Evolutionary conservation across 768 basidiomycete genomes (phyloP).

Genomic region (Pleurotus platypus): DNA sequence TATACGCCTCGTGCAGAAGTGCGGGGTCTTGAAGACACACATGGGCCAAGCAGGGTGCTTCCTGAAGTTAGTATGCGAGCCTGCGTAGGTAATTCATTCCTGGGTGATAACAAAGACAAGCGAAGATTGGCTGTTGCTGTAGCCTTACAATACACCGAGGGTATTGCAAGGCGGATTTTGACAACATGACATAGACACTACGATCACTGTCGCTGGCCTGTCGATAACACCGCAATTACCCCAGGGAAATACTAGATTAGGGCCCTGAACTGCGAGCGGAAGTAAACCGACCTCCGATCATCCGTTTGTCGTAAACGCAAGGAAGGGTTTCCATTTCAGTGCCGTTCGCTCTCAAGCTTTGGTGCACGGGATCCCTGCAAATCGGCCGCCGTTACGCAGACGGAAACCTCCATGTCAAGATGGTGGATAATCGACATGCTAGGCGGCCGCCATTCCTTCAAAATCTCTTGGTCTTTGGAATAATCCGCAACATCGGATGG

Average conservation of each 20-base stretch:
- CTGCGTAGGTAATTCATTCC: neutral
- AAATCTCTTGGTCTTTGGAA: too few relatives aligned
- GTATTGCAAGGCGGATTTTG: neutral
- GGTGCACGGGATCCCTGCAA: too few relatives aligned
- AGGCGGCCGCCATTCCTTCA: too few relatives aligned
- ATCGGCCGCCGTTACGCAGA: too few relatives aligned
- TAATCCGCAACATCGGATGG: too few relatives aligned
- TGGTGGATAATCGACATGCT: too few relatives aligned
- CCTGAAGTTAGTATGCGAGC: neutral
- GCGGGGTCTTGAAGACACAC: neutral
- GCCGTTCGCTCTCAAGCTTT: conserved; percentile 1
- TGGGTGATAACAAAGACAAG: neutral
- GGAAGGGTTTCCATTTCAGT: conserved; percentile 7
- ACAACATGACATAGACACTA: neutral
- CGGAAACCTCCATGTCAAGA: too few relatives aligned
- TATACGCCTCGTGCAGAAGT: neutral
- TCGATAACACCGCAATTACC: neutral
- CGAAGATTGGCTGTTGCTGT: neutral
- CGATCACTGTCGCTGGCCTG: too few relatives aligned
- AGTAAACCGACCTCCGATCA: neutral
- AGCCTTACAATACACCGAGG: neutral
- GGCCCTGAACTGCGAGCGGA: neutral
- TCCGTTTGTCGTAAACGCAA: conserved; percentile 2
- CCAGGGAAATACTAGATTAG: neutral
- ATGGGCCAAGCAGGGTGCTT: neutral